These are phyloP conservation scores for Orychophragmus violaceus DNA, from an alignment of 345 rosid species.

Conservation along the genomic window DNA sequence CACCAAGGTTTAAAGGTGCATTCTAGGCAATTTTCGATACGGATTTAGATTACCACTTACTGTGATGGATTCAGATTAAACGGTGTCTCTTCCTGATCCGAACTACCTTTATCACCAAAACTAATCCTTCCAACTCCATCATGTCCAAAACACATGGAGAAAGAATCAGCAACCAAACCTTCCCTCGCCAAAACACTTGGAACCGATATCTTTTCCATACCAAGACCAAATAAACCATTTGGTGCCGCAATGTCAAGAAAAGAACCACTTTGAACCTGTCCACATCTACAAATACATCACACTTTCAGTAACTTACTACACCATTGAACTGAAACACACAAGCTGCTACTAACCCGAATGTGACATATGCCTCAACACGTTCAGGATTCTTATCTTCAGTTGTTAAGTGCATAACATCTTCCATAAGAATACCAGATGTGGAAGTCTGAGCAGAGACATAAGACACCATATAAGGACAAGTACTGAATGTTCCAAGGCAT, in stretches of 20 bases:
- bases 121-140: slow-evolving; percentile 84
- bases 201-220: slow-evolving; percentile 85
- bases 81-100: slow-evolving; percentile 78
- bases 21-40: neutral
- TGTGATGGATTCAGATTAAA: slow-evolving; percentile 69
- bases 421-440: slow-evolving; percentile 65
- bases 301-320: slow-evolving; percentile 13
- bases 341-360: slow-evolving; percentile 53
- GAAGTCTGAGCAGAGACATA: slow-evolving; percentile 81
- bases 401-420: slow-evolving; percentile 67
- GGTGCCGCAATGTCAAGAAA: slow-evolving; percentile 88
- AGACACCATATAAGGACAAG: slow-evolving; percentile 71
- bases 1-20: neutral
- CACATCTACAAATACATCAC: slow-evolving; percentile 69
- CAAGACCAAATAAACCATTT: slow-evolving; percentile 77
- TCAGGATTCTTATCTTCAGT: slow-evolving; percentile 42
- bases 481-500: slow-evolving; percentile 65
- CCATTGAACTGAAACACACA: neutral
- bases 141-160: slow-evolving; percentile 85
- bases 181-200: slow-evolving; percentile 76
- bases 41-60: slow-evolving; percentile 48
- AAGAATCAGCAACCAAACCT: slow-evolving; percentile 66
- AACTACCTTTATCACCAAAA: slow-evolving; percentile 82
- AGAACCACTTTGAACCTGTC: slow-evolving; percentile 90
- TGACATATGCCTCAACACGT: slow-evolving; percentile 52